Base-by-base conservation (phyloP, 2,329 filamentous ascomycete species). In the Fusarium cicatricum region DNA sequence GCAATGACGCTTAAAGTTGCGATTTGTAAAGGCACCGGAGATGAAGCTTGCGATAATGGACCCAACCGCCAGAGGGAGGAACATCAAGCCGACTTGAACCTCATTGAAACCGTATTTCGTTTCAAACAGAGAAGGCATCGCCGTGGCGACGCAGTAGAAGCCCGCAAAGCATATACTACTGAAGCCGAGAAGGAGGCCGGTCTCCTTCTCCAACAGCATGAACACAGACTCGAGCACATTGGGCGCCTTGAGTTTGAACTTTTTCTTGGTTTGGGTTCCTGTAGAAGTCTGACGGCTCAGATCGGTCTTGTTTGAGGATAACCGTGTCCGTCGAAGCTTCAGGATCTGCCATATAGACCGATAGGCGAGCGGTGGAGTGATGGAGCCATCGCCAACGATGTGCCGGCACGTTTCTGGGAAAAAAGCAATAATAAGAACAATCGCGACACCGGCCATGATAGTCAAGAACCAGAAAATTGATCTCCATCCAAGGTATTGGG, bases 1-100 rank as follows among this genome's bases (percentile, higher is more conserved):
- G 11, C 87, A 87, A 53, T 88, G 80, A 2, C 87, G 83, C 2
- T 81, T 79, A 70, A 87, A 92, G 70, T 90, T 91, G 74, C 81
- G 82, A 70, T 91, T 89, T 31, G 90, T 80, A 2, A 85, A 62
- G 2, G 79, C 78, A 1, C 89, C 87, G 3, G 76, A 75, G 3
- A 77, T 65, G 9, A 77, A 61, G 1, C 79, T 80, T 0, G 81
- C 76, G 2, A 78, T 65, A 11, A 81, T 73, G n/a, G 80, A 81
- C 1, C 82, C 82, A 5, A 67, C 72, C 0, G 82, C 82, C 26
- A 82, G 66, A 2, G 83, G 83, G 2, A 84, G 70, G 62, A 82
- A 84, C 75, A 80, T 80, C 5, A 84, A 70, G 2, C 84, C 84
- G 4, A 85, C 76, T 11, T 80, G 73, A 3, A 81, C 72, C 16